Evolutionary conservation across 2,329 filamentous ascomycete species (phyloP), one percentile per base, ranked within the genome.

Genomic region (Sarocladiaceae sp.): DNA sequence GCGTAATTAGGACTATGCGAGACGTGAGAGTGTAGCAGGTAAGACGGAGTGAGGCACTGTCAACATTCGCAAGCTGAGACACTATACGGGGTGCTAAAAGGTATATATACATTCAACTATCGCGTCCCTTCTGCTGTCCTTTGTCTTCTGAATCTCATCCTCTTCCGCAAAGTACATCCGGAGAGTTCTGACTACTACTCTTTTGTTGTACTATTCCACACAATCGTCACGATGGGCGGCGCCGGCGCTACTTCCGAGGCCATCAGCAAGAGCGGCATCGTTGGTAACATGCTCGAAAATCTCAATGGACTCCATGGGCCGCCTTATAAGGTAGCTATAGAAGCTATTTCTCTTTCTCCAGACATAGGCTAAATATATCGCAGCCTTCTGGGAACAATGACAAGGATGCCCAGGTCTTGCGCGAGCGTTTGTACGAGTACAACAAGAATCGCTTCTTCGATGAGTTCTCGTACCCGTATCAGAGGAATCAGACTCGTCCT

Each of bases 391-490:
- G 35, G 23, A 40, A 40, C 35, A 40, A 40, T 24, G 35, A 40
- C 35, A 40, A 23, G 35, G 35, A 40, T 40, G 35, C 35, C 35
- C 35, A 3, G 35, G 35, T 24, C 35, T 40, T 40, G 20, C 35
- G 35, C 20, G 35, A 40, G 35, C 35, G 35, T 40, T 20, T 40
- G 35, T 40, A 40, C 35, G 35, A 40, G 35, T 40, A 40, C 35
- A 40, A 40, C 35, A 40, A 40, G 20, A 40, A 15, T 13, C 35
- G 35, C 20, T 40, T 40, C 35, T 40, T 40, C 35, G 35, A 40
- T 20, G 35, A 40, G 35, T 40, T 40, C 35, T 40, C 35, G 35
- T 40, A 40, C 35, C 35, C 35, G 35, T 40, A 40, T 21, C 35
- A 40, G 20, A 40, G 35, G 3, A 40, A 40, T 40, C 35, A 40